These are phyloP conservation scores for Aegilops bicornis DNA, from an alignment of 176 grass and related monocot genomes.

Conservation along the genomic window DNA sequence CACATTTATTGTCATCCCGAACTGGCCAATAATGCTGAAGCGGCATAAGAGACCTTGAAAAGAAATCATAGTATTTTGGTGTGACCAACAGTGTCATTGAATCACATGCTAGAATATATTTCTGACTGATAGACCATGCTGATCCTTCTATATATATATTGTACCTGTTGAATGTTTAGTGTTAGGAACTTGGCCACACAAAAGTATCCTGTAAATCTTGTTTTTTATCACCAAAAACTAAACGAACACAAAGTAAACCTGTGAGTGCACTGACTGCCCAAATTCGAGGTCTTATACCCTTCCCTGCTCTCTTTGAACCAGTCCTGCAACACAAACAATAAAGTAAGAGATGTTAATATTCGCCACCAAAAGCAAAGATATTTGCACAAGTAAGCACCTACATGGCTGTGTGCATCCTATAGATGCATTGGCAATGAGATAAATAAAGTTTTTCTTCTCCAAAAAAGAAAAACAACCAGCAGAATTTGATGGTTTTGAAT, in stretches of 20 bases:
- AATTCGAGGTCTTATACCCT: slow-evolving; percentile 71
- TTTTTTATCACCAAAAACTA: slow-evolving; percentile 8
- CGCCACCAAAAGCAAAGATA: not conserved
- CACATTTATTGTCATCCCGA: slow-evolving; percentile 60
- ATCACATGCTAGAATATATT: slow-evolving; percentile 94
- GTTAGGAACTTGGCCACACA: slow-evolving; percentile 1
- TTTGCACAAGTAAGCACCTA: not conserved
- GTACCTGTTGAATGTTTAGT: slow-evolving; percentile 41
- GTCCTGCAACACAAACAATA: slow-evolving; percentile 42
- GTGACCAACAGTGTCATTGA: slow-evolving; percentile 73
- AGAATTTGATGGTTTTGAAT: not conserved
- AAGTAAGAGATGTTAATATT: not conserved
- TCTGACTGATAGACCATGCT: slow-evolving; percentile 94
- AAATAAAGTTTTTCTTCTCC: not conserved
- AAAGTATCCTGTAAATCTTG: not conserved
- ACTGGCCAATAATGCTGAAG: slow-evolving; percentile 88
- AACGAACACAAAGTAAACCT: slow-evolving; percentile 32
- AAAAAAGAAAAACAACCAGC: not conserved
- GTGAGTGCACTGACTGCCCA: slow-evolving; percentile 73
- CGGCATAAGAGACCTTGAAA: slow-evolving; percentile 73
- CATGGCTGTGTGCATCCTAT: not conserved
- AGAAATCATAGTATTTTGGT: slow-evolving; percentile 88
- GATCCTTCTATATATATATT: slow-evolving; percentile 93
- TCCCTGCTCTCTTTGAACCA: slow-evolving; percentile 72
- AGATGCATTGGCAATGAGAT: not conserved